Evolutionary conservation across 1,139 yeast genomes (phyloP).

Genomic region (Candida pseudocylindracea): DNA sequence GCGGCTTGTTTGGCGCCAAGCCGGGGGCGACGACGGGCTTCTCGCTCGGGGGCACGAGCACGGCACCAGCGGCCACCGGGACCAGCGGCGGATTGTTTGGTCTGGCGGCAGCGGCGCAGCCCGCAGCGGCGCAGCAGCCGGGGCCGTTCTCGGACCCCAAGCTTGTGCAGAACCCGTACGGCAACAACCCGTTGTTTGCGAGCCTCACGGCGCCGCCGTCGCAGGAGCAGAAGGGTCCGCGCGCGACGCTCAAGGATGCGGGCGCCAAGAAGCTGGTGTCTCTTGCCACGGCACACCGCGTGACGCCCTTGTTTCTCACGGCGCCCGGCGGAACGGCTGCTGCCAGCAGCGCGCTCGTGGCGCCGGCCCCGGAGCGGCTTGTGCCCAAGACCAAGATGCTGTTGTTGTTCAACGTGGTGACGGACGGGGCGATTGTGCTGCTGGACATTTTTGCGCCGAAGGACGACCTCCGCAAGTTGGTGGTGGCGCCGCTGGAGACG

Average conservation of each 20-base stretch:
- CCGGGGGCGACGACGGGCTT: background rate
- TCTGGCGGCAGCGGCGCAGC: background rate
- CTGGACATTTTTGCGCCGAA: slow-evolving; percentile 59
- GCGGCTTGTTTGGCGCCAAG: slow-evolving; percentile 3
- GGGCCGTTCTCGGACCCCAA: slow-evolving; percentile 14
- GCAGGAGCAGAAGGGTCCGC: too few relatives aligned
- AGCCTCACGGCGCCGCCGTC: slow-evolving; percentile 11
- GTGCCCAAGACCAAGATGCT: slow-evolving; percentile 6
- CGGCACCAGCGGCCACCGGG: slow-evolving; percentile 6
- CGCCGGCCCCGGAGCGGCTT: slow-evolving; percentile 4
- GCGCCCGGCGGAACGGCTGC: slow-evolving; percentile 1
- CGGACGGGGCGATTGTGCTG: slow-evolving; percentile 46
- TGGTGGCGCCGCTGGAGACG: slow-evolving; percentile 14
- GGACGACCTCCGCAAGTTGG: slow-evolving; percentile 29
- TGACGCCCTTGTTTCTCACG: slow-evolving; percentile 21
- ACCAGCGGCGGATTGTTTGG: too few relatives aligned
- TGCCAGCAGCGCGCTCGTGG: slow-evolving; percentile 2
- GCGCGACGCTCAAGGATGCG: slow-evolving; percentile 22
- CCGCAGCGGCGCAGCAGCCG: background rate
- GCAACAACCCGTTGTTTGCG: slow-evolving; percentile 41
- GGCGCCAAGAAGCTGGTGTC: slow-evolving; percentile 28
- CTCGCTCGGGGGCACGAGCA: background rate
- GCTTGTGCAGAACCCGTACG: slow-evolving; percentile 47
- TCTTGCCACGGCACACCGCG: slow-evolving; percentile 38
- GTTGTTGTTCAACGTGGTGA: slow-evolving; percentile 6